Evolutionary conservation across 2,329 filamentous ascomycete species (phyloP).

Genomic region (Pseudogymnoascus destructans): DNA sequence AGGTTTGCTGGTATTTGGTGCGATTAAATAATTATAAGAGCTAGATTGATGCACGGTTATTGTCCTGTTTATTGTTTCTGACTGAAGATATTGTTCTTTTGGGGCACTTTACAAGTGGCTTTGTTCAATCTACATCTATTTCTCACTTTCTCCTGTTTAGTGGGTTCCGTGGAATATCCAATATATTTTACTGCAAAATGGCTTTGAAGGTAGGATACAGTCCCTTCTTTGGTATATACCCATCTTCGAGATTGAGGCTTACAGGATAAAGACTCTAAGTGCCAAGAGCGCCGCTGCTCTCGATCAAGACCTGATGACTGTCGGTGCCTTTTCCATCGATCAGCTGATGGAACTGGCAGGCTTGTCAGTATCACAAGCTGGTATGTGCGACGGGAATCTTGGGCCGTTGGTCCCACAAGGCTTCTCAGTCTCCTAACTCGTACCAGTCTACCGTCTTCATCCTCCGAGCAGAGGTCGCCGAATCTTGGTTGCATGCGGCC

Average conservation of each 20-base stretch:
- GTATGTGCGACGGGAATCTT: constrained; percentile 33
- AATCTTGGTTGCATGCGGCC: constrained; percentile 82
- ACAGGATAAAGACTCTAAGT: constrained; percentile 55
- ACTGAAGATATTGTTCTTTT: background rate
- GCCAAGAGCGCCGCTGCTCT: constrained; percentile 79
- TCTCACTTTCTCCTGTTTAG: background rate
- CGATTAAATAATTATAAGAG: background rate
- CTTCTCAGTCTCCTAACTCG: background rate
- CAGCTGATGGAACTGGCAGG: constrained; percentile 96
- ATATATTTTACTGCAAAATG: background rate
- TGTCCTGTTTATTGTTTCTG: background rate
- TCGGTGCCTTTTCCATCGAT: constrained; percentile 78
- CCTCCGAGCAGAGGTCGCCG: constrained; percentile 57
- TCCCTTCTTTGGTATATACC: background rate
- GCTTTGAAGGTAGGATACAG: constrained; percentile 10
- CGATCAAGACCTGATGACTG: constrained; percentile 87
- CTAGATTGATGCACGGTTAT: background rate
- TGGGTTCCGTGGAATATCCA: background rate
- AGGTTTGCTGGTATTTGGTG: background rate
- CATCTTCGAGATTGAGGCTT: background rate
- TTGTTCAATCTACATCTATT: background rate
- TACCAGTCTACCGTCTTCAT: constrained; percentile 70
- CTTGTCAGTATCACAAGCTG: constrained; percentile 80
- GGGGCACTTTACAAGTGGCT: background rate
- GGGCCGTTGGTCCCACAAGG: background rate